Percentiles rank a stretch among this genome's conserved stretches.
Evolutionary conservation across 306 rosid species (phyloP).

Genomic region (Cicer cuneatum): DNA sequence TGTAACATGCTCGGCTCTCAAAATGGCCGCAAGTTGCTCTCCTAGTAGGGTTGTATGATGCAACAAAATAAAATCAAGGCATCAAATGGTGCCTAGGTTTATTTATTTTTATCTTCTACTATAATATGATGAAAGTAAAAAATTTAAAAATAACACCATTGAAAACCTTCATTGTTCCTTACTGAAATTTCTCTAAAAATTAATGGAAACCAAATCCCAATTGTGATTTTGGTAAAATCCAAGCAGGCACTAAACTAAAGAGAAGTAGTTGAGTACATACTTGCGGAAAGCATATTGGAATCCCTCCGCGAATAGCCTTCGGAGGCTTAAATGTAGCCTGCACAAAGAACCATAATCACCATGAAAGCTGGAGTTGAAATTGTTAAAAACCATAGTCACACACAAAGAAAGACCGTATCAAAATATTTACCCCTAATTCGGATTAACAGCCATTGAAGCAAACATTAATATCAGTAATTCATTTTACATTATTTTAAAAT

Average conservation of each 20-base stretch:
- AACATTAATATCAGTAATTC: neutral
- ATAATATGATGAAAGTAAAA: neutral
- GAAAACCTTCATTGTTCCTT: neutral
- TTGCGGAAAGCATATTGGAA: slow-evolving; percentile 97
- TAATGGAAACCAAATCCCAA: neutral
- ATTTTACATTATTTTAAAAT: slow-evolving; percentile 4
- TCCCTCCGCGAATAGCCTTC: slow-evolving; percentile 94
- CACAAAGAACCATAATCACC: slow-evolving; percentile 46
- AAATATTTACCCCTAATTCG: slow-evolving; percentile 5
- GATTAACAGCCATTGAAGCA: neutral
- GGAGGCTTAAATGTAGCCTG: slow-evolving; percentile 91
- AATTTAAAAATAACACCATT: neutral
- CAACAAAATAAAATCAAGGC: slow-evolving; percentile 2
- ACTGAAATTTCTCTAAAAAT: slow-evolving; percentile 7
- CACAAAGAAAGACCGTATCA: neutral
- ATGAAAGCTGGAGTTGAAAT: slow-evolving; percentile 13
- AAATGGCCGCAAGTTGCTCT: slow-evolving; percentile 1
- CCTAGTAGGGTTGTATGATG: slow-evolving; percentile 4
- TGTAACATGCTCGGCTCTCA: slow-evolving; percentile 15
- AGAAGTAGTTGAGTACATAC: slow-evolving; percentile 58
- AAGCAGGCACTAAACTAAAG: slow-evolving; percentile 33
- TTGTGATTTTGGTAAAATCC: neutral
- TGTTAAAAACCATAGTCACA: slow-evolving; percentile 21
- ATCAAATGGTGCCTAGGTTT: neutral
- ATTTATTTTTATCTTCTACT: slow-evolving; percentile 5